These are phyloP conservation scores for Fusarium keratoplasticum DNA, from an alignment of 2,329 filamentous ascomycete genomes.

Conservation along the genomic window DNA sequence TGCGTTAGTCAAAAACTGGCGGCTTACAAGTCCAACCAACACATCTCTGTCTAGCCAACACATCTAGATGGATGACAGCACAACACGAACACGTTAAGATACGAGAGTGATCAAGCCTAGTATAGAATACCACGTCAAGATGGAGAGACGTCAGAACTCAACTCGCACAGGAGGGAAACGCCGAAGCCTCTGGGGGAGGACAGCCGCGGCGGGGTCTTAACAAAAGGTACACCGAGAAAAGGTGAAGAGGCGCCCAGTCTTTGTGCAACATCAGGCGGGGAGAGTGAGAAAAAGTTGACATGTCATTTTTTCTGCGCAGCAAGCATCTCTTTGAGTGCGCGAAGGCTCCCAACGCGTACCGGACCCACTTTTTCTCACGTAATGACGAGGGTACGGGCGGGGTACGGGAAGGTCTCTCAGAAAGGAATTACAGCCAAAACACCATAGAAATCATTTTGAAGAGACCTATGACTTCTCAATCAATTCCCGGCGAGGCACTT, in stretches of 20 bases:
- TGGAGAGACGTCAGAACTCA: not conserved
- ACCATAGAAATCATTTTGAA: too few relatives aligned
- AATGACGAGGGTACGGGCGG: too few relatives aligned
- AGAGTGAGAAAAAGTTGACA: not conserved
- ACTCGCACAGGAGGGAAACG: not conserved
- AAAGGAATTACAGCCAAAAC: too few relatives aligned
- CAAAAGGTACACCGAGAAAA: not conserved
- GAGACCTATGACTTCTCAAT: too few relatives aligned
- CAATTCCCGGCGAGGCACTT: too few relatives aligned
- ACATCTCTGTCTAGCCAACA: not conserved
- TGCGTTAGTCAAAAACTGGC: not conserved
- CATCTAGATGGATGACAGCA: not conserved
- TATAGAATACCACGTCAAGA: not conserved
- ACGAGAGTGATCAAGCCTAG: not conserved
- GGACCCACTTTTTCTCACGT: too few relatives aligned
- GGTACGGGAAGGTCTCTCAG: too few relatives aligned
- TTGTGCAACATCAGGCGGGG: not conserved
- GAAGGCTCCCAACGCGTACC: too few relatives aligned
- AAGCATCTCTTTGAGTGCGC: too few relatives aligned
- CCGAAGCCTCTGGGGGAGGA: slow-evolving; percentile 4
- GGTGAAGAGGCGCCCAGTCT: not conserved
- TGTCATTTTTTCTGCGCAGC: slow-evolving; percentile 4
- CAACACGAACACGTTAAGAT: not conserved
- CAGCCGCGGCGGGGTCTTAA: slow-evolving; percentile 7
- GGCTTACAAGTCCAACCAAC: not conserved